These are phyloP conservation scores for Filosporella fistucella DNA, from an alignment of 495 filamentous ascomycete species.

Conservation along the genomic window DNA sequence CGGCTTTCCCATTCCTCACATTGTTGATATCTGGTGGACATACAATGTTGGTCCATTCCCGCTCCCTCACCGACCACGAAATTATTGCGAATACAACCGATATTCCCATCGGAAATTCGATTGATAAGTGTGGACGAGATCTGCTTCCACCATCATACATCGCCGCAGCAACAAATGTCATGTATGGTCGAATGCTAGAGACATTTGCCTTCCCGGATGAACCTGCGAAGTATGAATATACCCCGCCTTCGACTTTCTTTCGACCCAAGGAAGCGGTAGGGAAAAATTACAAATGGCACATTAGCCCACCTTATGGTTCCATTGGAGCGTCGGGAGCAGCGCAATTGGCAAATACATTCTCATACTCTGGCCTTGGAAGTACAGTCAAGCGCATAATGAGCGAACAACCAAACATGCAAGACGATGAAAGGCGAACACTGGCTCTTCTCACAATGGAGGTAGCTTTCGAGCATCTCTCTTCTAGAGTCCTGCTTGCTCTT, in stretches of 20 bases:
- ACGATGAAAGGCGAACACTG: slow-evolving; percentile 53
- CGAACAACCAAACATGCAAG: slow-evolving; percentile 25
- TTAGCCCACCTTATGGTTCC: slow-evolving; percentile 46
- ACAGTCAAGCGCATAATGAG: slow-evolving; percentile 42
- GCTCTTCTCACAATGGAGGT: slow-evolving; percentile 70
- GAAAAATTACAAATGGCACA: slow-evolving; percentile 47
- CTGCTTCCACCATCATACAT: slow-evolving; percentile 45
- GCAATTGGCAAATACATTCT: slow-evolving; percentile 45
- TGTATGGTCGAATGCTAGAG: slow-evolving; percentile 77
- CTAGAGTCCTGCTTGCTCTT: slow-evolving; percentile 65
- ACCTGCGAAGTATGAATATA: slow-evolving; percentile 46
- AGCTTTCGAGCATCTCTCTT: slow-evolving; percentile 84
- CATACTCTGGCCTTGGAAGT: slow-evolving; percentile 60
- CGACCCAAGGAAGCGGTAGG: slow-evolving; percentile 25
- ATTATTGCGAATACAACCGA: slow-evolving; percentile 67
- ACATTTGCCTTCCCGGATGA: slow-evolving; percentile 68
- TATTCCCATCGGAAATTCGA: slow-evolving; percentile 76
- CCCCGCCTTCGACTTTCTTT: slow-evolving; percentile 33
- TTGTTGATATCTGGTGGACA: slow-evolving; percentile 93
- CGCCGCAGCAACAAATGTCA: slow-evolving; percentile 39
- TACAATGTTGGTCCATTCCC: slow-evolving; percentile 75
- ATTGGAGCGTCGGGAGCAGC: slow-evolving; percentile 33
- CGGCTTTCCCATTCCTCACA: slow-evolving; percentile 77
- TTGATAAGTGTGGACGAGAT: slow-evolving; percentile 79
- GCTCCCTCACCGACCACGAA: slow-evolving; percentile 57